phyloP scores from a whole-genome alignment of 73 alveolate species.

The Uronychia setigera region DNA sequence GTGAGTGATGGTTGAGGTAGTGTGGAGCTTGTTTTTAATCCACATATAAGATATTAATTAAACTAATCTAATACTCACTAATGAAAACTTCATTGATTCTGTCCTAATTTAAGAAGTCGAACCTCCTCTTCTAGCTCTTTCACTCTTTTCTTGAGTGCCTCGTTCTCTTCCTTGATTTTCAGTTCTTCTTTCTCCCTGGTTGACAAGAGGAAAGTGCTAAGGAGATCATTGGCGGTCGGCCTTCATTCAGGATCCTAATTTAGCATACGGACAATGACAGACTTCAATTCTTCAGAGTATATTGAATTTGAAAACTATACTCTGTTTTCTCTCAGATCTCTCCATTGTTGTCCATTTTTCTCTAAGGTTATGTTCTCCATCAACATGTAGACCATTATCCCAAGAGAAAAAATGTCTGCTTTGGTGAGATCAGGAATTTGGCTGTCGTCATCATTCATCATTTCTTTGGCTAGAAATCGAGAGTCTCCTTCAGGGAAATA shows the following conservation, averaged over 20 bases:
- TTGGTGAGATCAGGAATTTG: slow-evolving; percentile 58
- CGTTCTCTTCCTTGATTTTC: neutral
- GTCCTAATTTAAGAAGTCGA: neutral
- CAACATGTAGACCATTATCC: slow-evolving; percentile 51
- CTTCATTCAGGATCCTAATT: neutral
- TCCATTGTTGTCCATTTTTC: slow-evolving; percentile 63
- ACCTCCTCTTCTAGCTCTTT: neutral
- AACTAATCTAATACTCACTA: too few species aligned
- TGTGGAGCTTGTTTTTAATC: neutral
- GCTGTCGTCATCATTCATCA: slow-evolving; percentile 54
- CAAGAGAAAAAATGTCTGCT: slow-evolving; percentile 67
- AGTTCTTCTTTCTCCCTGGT: neutral
- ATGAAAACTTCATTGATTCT: too few species aligned
- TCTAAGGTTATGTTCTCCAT: slow-evolving; percentile 34
- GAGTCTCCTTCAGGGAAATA: slow-evolving; percentile 87
- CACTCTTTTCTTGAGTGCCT: neutral
- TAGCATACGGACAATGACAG: neutral
- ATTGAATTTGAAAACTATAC: slow-evolving; percentile 21
- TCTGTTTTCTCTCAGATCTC: slow-evolving; percentile 51
- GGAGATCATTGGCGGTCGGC: neutral
- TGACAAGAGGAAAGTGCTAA: neutral
- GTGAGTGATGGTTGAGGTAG: slow-evolving; percentile 4
- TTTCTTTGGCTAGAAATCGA: slow-evolving; percentile 83
- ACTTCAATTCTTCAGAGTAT: slow-evolving; percentile 12
- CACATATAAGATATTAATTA: neutral